phyloP scores from a whole-genome alignment of 2,329 filamentous ascomycete species.

The Colletotrichum endophyticum region DNA sequence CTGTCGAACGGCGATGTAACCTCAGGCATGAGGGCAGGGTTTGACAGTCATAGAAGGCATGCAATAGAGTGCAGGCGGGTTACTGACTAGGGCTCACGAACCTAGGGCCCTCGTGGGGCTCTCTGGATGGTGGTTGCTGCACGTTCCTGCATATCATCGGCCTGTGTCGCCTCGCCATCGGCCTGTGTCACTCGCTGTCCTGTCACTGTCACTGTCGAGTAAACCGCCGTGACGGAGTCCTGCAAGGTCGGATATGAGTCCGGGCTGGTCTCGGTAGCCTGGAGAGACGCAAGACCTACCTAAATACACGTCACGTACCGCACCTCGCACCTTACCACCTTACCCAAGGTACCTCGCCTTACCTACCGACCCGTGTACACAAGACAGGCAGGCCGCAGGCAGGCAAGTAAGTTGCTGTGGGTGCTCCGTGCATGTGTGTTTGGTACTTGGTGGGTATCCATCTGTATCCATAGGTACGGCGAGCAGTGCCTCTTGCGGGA shows the following conservation, averaged over 20 bases:
- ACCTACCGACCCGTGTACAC: no score
- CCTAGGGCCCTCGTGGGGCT: neutral
- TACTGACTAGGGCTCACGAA: neutral
- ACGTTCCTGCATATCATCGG: constrained; percentile 3
- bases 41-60: neutral
- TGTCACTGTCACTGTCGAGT: neutral
- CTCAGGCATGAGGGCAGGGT: neutral
- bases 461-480: neutral
- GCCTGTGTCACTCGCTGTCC: neutral
- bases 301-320: no score
- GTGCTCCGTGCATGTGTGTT: neutral
- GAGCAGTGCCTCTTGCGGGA: neutral
- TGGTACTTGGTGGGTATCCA: neutral
- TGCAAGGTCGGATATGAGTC: neutral
- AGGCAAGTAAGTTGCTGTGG: neutral
- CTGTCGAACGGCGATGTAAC: neutral
- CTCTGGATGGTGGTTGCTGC: neutral
- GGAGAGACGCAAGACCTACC: neutral
- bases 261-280: neutral
- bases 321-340: neutral
- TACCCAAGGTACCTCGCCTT: neutral
- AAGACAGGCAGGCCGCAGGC: neutral
- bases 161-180: neutral
- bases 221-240: neutral
- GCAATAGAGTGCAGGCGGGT: neutral